Evolutionary conservation across 257 asterid genomes (phyloP), one percentile per base, ranked within the genome.

Genomic region (Perilla frutescens): DNA sequence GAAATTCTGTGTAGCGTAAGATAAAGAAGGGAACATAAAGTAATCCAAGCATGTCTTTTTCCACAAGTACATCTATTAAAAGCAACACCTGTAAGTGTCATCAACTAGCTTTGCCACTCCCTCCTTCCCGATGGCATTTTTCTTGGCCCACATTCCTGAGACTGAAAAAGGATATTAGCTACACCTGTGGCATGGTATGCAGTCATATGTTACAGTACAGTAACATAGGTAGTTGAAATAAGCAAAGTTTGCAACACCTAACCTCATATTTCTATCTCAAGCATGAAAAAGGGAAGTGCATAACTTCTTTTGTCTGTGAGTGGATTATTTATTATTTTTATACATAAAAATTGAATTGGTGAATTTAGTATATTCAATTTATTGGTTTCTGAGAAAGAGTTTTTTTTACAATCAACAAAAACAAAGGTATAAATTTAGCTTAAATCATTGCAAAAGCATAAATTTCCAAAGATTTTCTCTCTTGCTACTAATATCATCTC

Each of bases 81-180:
- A 67, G 58, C 8, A 75, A 72, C 48, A 87, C 99, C 99, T 92
- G 91, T 90, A 88, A 77, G 89, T 96, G 76, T 96, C 98, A 79
- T 96, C 96, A 48, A 96, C 90, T 66, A 92, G 84, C 85, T 90
- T 92, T 15, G 96, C 96, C 63, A 90, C 95, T 58, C 85, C 93
- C 79, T 89, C 93, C 87, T 89, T 92, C 62, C 89, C 88, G 63
- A 87, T 86, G 70, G 86, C 86, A 82, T 85, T 87, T 84, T 88
- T 92, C 88, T 89, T 92, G 51, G 96, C 83, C 91, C 96, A 87
- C 72, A 78, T 73, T 77, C 94, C 98, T 79, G 98, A 83, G 84
- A 86, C 90, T 84, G 15, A 36, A 76, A 69, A 62, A 12, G 60
- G 37, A 48, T 56, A 70, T 53, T n/a, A 76, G 74, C 37, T 72